phyloP scores from a whole-genome alignment of 257 asterid genomes.

The Pogostemon cablin region DNA sequence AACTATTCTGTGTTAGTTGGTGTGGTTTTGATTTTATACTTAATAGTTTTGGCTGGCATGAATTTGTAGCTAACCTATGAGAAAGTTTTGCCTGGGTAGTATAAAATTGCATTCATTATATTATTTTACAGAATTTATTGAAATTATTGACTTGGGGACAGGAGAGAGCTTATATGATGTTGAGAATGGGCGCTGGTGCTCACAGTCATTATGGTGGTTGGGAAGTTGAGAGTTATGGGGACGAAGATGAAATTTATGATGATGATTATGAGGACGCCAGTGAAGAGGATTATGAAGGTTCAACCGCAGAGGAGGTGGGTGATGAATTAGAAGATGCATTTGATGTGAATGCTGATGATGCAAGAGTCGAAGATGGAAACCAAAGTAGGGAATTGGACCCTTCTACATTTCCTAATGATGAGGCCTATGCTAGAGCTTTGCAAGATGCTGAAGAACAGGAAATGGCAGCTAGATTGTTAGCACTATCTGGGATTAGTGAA shows the following conservation, averaged over 20 bases:
- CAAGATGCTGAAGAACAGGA: conserved; percentile 97
- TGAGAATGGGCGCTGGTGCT: conserved; percentile 63
- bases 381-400: conserved; percentile 72
- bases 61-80: neutral
- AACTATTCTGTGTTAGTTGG: conserved; percentile 4
- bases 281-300: conserved; percentile 70
- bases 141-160: conserved; percentile 32
- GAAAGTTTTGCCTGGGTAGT: neutral
- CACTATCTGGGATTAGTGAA: conserved; percentile 76
- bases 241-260: conserved; percentile 53
- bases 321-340: conserved; percentile 71
- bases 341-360: conserved; percentile 65
- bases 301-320: conserved; percentile 62
- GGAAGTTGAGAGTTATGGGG: conserved; percentile 66
- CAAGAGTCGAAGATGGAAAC: conserved; percentile 52
- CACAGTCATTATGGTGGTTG: conserved; percentile 75
- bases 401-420: conserved; percentile 81
- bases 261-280: conserved; percentile 66
- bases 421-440: conserved; percentile 95
- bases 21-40: neutral
- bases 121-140: neutral
- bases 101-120: neutral
- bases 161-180: conserved; percentile 98
- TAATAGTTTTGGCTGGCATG: neutral
- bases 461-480: conserved; percentile 87